These are phyloP conservation scores for Castanea mollissima DNA, from an alignment of 306 rosid species.

Conservation along the genomic window DNA sequence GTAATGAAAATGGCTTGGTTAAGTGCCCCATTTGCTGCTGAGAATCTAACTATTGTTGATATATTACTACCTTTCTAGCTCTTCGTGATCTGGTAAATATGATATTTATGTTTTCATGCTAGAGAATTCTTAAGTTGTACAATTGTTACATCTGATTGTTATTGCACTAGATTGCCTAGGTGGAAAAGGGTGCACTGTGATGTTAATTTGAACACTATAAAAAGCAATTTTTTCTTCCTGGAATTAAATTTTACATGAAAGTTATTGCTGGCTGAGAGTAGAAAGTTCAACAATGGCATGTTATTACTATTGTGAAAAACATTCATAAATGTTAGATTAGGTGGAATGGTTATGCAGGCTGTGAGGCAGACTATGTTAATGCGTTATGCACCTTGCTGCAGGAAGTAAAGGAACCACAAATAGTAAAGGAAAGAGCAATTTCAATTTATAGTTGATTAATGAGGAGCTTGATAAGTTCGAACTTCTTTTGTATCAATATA, in stretches of 20 bases:
- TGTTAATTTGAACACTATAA: neutral
- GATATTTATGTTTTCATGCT: constrained; percentile 2
- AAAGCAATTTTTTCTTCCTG: neutral
- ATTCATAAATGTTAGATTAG: too few relatives aligned
- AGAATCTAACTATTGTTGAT: constrained; percentile 15
- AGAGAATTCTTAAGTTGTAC: neutral
- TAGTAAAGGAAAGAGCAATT: neutral
- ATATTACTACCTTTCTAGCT: neutral
- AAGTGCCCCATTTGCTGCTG: constrained; percentile 75
- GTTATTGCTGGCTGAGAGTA: neutral
- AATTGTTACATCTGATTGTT: constrained; percentile 3
- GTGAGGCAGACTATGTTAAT: too few relatives aligned
- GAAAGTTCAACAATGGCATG: neutral
- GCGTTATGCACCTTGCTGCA: neutral
- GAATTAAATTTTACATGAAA: neutral
- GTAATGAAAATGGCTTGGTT: constrained; percentile 90
- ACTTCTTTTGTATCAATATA: neutral
- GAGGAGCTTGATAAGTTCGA: neutral
- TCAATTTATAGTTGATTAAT: neutral
- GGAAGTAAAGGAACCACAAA: neutral
- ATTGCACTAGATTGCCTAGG: neutral
- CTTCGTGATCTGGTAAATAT: neutral
- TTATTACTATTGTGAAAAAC: neutral
- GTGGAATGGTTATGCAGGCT: too few relatives aligned
- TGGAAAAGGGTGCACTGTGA: neutral